Conservation (phyloP, 2,329 filamentous ascomycete species). For the Alternaria ventricosa region DNA sequence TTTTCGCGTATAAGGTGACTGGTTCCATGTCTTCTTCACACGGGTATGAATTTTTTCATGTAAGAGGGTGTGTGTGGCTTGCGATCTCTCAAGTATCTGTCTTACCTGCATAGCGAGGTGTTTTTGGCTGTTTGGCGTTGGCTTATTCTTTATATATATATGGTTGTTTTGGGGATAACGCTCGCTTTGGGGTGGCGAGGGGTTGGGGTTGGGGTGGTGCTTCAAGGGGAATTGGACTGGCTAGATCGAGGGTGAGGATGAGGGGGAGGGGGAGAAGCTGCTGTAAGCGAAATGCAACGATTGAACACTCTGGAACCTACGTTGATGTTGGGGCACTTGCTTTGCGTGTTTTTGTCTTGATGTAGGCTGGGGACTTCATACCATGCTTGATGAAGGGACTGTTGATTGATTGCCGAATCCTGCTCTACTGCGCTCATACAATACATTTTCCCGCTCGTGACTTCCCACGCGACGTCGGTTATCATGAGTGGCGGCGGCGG, state of each 20-base stretch:
- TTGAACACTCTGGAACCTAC: background rate
- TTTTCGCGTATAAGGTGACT: background rate
- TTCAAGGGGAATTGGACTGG: background rate
- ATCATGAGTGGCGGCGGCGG: too few relatives aligned
- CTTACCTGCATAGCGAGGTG: constrained; percentile 47
- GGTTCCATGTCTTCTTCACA: background rate
- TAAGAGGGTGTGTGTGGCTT: background rate
- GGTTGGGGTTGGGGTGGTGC: background rate
- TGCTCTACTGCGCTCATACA: background rate
- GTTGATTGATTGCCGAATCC: background rate
- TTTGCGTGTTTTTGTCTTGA: background rate
- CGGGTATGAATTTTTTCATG: background rate
- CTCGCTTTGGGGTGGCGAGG: background rate
- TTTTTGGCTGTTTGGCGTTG: constrained; percentile 40
- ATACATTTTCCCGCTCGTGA: background rate
- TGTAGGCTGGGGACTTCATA: background rate
- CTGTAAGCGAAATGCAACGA: too few relatives aligned
- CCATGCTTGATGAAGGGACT: background rate
- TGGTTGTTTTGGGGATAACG: background rate
- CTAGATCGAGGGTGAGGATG: too few relatives aligned
- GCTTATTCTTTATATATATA: background rate
- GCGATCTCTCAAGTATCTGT: background rate
- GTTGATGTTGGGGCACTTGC: background rate
- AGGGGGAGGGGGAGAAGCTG: too few relatives aligned
- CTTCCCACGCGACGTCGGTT: background rate